Conservation (phyloP, 2,329 filamentous ascomycete genomes). For the Colletotrichum paranaense region DNA sequence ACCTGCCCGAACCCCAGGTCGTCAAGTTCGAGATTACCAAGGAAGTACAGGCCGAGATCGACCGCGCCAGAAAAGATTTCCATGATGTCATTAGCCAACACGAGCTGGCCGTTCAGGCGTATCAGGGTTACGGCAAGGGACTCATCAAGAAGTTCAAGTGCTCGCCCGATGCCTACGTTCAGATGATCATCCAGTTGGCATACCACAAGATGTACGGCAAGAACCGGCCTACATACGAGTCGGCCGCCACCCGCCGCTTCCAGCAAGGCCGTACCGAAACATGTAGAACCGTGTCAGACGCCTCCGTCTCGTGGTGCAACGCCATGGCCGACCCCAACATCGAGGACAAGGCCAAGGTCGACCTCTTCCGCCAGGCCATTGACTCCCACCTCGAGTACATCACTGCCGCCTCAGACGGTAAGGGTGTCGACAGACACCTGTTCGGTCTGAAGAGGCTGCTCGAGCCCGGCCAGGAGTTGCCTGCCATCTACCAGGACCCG, state of each 20-base stretch:
- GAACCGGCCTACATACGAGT: constrained; percentile 98
- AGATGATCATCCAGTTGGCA: constrained; percentile 98
- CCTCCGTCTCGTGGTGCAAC: constrained; percentile 89
- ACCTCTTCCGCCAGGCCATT: constrained; percentile 85
- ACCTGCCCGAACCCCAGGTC: constrained; percentile 82
- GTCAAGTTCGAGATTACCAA: constrained; percentile 83
- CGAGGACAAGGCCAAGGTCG: constrained; percentile 73
- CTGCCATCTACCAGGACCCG: constrained; percentile 87
- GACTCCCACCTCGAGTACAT: constrained; percentile 92
- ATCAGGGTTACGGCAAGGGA: constrained; percentile 97
- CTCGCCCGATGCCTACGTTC: constrained; percentile 96
- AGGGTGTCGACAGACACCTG: constrained; percentile 95
- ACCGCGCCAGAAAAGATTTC: constrained; percentile 83
- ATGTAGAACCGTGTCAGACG: constrained; percentile 90
- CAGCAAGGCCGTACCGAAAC: constrained; percentile 97
- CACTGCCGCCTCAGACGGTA: constrained; percentile 86
- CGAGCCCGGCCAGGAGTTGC: constrained; percentile 81
- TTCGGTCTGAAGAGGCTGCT: constrained; percentile 96
- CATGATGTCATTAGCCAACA: constrained; percentile 84
- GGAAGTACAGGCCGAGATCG: constrained; percentile 81
- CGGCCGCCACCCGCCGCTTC: constrained; percentile 93
- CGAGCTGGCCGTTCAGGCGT: constrained; percentile 92
- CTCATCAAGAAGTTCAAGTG: constrained; percentile 99
- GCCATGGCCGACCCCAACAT: constrained; percentile 80
- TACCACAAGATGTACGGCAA: constrained; percentile 99